Base-by-base conservation (phyloP, 1,284 basidiomycete species). In the Pseudozyma thailandica region DNA sequence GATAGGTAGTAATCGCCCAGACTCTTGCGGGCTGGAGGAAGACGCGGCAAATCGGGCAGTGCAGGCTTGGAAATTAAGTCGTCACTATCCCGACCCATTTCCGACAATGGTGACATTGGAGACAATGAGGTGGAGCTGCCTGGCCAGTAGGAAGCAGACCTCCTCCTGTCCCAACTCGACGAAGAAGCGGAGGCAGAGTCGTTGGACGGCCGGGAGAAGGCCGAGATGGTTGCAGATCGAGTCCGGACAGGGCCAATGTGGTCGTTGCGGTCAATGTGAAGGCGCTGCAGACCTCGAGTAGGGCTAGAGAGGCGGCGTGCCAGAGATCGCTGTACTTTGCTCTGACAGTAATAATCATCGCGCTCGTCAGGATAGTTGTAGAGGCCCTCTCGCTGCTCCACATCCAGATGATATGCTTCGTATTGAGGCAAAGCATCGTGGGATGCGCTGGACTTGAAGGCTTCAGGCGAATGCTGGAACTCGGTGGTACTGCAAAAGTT, bases 1-100 rank as follows among this genome's bases (percentile, higher is more conserved):
- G 51, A 28, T 21, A 70, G 44, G 25, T 55, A 70, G 37, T 42
- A 70, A 39, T 70, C 66, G 16, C 54, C 56, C 25, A 63, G n/a
- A 28, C 66, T 70, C 33, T 53, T 45, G 31, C 38, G 35, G 1
- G 51, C 20, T 15, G 50, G 47, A 0, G 48, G 25, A 33, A 16
- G 27, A 0, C 10, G 20, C 15, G 47, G 50, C 4, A 68, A 41
- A 8, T 43, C 20, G 4, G 50, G 45, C 7, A 66, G 16, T 15
- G 43, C 28, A 21, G 41, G 57, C n/a, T 51, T 4, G 4, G 39
- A 41, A 15, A 27, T 33, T 27, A 16, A 25, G 1, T 41, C 50
- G 44, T 28, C 45, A 6, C 2, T 15, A 10, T 33, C 27, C 13
- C 27, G 45, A 12, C 35, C 20, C 12, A 23, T 4, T 20, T 35